These are phyloP conservation scores for Yamadazyma triangularis DNA, from an alignment of 1,139 yeast genomes.

Conservation along the genomic window DNA sequence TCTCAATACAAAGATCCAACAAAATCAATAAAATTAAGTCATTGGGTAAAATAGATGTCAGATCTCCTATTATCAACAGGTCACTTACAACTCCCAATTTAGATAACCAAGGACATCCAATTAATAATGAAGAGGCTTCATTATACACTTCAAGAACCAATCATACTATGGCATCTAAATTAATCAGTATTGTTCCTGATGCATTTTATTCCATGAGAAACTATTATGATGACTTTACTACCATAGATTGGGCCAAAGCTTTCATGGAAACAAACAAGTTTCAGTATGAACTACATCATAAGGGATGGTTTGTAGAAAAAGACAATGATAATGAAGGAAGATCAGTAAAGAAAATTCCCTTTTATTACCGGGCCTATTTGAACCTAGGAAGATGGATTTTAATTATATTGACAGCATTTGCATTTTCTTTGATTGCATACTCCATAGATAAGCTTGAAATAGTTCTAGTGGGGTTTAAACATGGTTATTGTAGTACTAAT, in stretches of 20 bases:
- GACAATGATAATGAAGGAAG: not conserved
- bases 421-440: constrained; percentile 49
- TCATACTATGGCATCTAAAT: constrained; percentile 15
- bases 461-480: constrained; percentile 48
- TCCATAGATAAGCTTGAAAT: constrained; percentile 49
- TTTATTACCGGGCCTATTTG: constrained; percentile 21
- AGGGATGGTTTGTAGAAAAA: constrained; percentile 13
- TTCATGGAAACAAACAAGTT: constrained; percentile 45
- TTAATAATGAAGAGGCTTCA: constrained; percentile 10
- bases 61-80: constrained; percentile 13
- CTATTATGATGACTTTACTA: constrained; percentile 60
- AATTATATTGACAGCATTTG: constrained; percentile 44
- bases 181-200: constrained; percentile 16
- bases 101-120: constrained; percentile 1
- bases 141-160: constrained; percentile 16
- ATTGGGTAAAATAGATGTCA: constrained; percentile 18
- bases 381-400: constrained; percentile 45
- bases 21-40: constrained; percentile 16
- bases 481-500: constrained; percentile 49
- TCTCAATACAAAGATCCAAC: constrained; percentile 1
- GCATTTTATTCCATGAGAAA: constrained; percentile 21
- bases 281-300: constrained; percentile 30
- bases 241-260: constrained; percentile 66
- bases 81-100: constrained; percentile 8
- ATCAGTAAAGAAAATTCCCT: constrained; percentile 14